Percentiles rank a stretch among this genome's conserved stretches.
Evolutionary conservation across 441 rosid species (phyloP).

Genomic region (Corymbia calophylla): DNA sequence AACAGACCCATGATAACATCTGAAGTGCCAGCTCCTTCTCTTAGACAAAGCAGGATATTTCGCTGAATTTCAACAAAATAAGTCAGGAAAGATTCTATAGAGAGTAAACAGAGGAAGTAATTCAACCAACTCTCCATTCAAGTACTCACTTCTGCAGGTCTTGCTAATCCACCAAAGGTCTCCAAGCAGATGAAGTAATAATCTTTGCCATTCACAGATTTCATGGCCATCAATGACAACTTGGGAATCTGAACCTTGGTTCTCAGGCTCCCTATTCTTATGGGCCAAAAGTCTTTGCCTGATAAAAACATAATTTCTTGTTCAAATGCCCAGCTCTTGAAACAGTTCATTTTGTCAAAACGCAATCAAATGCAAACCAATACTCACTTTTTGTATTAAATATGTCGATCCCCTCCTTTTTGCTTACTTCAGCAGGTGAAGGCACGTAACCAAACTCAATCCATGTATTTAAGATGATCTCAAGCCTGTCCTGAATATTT

Average conservation of each 20-base stretch:
- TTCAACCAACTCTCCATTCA: background rate
- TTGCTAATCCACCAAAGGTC: slow-evolving; percentile 18
- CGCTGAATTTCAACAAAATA: slow-evolving; percentile 20
- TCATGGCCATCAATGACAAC: slow-evolving; percentile 41
- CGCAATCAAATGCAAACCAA: background rate
- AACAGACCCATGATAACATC: slow-evolving; percentile 44
- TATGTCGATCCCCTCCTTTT: slow-evolving; percentile 65
- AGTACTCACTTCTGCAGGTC: slow-evolving; percentile 25
- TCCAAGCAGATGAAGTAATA: slow-evolving; percentile 49
- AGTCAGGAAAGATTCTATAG: background rate
- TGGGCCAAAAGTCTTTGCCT: slow-evolving; percentile 50
- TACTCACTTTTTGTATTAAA: slow-evolving; percentile 39
- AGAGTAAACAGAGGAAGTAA: background rate
- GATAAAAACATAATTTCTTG: slow-evolving; percentile 5
- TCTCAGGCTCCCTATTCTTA: slow-evolving; percentile 51
- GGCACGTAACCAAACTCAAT: slow-evolving; percentile 49
- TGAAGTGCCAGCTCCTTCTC: slow-evolving; percentile 47
- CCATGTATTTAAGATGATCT: slow-evolving; percentile 75
- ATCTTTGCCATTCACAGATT: slow-evolving; percentile 30
- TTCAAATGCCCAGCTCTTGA: background rate
- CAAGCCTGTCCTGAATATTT: slow-evolving; percentile 69
- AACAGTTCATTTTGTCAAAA: background rate
- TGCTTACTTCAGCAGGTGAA: slow-evolving; percentile 72
- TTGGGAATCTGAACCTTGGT: slow-evolving; percentile 27
- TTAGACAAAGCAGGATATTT: slow-evolving; percentile 44